Evolutionary conservation across 73 alveolate genomes (phyloP).

Genomic region (Paraurostyla sp.): DNA sequence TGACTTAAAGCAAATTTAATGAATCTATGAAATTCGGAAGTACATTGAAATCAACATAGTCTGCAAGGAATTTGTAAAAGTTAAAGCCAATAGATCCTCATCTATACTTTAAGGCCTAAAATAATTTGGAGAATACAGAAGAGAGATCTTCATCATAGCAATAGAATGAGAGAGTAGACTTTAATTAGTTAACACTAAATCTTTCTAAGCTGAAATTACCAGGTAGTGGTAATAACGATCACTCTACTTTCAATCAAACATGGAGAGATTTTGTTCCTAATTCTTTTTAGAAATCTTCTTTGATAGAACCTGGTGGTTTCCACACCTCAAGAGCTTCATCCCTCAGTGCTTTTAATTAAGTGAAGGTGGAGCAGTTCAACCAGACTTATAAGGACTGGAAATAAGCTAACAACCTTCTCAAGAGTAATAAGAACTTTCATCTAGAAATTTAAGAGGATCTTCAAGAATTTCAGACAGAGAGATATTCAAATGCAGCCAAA

Average conservation of each 20-base stretch:
- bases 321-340: slow-evolving; percentile 17
- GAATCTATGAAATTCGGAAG: not conserved
- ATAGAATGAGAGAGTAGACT: not conserved
- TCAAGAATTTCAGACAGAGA: slow-evolving; percentile 31
- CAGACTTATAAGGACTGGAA: slow-evolving; percentile 24
- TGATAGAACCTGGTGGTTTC: slow-evolving; percentile 37
- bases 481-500: not conserved
- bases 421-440: not conserved
- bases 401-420: not conserved
- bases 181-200: not conserved
- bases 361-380: not conserved
- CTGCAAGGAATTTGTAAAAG: not conserved
- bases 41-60: not conserved
- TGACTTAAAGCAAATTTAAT: not conserved
- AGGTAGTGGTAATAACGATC: not conserved
- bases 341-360: not conserved
- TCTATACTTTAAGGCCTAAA: no score
- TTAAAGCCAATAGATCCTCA: no score
- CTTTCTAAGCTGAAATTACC: not conserved
- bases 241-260: not conserved
- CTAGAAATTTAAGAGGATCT: not conserved
- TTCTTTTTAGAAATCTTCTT: not conserved
- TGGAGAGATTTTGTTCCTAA: not conserved
- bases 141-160: no score
- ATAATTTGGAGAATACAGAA: no score